Evolutionary conservation across 1,284 basidiomycete species (phyloP), one percentile per base, ranked within the genome.

Genomic region (Tylopilus orsonianus): DNA sequence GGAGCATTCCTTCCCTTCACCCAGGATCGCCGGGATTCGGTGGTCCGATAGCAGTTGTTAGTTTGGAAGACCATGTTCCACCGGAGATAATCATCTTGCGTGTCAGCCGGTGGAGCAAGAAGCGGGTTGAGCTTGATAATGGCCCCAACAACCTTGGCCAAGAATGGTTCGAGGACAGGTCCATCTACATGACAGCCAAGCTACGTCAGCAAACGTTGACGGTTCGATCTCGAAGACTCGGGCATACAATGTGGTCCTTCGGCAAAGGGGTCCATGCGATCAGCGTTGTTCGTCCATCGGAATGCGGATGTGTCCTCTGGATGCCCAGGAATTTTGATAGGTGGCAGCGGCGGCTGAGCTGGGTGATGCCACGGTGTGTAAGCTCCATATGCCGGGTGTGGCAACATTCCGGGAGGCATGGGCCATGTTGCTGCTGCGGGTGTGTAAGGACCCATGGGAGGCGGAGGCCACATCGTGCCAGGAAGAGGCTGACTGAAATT

Each of bases 51-150:
- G 46, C 81, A 81, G 54, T 78, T 75, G 40, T 72, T 75, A 2
- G 84, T 77, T 5, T 72, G 69, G 65, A 82, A 87, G 42, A 85
- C 73, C 82, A 90, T 85, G 67, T 85, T 85, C 85, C 87, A 90
- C 46, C 75, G 78, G 32, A 90, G 68, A 59, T 78, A 78, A 12
- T 74, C 71, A 2, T 78, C 74, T 19, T 67, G 67, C 5, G 71
- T 70, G 10, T 83, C 80, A 1, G 70, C 55, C 6, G 74, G 66
- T 0, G 80, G 79, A 4, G 66, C 56, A 7, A 88, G 69, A 27
- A 88, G 72, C 0, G 87, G 85, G 59, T 88, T 87, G 16, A 89
- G 53, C 43, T 68, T 62, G 4, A 82, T 57, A 5, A 57, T 56
- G 1, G 79, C 79, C 0, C 71, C 58, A 5, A 86, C 73, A 20